Base-by-base conservation (phyloP, 805 yeast genomes). In the Suhomyces xylopsoci region DNA sequence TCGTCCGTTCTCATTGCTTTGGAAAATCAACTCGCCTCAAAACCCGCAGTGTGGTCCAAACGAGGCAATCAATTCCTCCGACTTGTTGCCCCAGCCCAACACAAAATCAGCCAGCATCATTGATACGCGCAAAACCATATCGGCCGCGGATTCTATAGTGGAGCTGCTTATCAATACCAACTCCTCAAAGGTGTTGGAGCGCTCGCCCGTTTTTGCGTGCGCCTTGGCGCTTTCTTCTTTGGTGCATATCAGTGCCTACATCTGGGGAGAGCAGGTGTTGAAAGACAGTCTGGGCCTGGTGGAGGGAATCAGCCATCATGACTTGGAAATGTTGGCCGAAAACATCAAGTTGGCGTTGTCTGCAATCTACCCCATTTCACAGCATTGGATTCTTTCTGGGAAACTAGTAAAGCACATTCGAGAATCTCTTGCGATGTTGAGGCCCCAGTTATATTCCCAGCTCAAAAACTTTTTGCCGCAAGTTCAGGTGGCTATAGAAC, bases 161-260 rank as follows among this genome's bases (percentile, higher is more conserved):
- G 74, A 71, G 51, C 62, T 77, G 1, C 63, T 80, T 7, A 69
- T 80, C 9, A 82, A 80, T 54, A 77, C 83, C 1, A 74, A 74
- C 53, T 76, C 83, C 0, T 63, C 77, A 1, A 65, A 71, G 42
- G 71, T 80, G 0, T 50, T 68, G 9, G 69, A 72, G 38, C 65
- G 84, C 58, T 79, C 83, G 0, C 84, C 84, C 3, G 65, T 80
- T 50, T 71, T 71, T 60, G 83, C 83, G 0, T 80, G 84, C 57
- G 77, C 82, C 0, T 63, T 80, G 47, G 84, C 84, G 4, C 78
- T 80, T 61, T 77, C 82, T 0, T 73, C 80, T 7, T 61, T 80
- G 40, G 81, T 80, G 14, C 83, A 80, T 62, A 58, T 80, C 10
- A 79, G 82, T 51, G 81, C 83, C 0, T 80, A 77, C 56, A 67